Conservation (phyloP, 2,329 filamentous ascomycete species). For the Microascus cirrosus region DNA sequence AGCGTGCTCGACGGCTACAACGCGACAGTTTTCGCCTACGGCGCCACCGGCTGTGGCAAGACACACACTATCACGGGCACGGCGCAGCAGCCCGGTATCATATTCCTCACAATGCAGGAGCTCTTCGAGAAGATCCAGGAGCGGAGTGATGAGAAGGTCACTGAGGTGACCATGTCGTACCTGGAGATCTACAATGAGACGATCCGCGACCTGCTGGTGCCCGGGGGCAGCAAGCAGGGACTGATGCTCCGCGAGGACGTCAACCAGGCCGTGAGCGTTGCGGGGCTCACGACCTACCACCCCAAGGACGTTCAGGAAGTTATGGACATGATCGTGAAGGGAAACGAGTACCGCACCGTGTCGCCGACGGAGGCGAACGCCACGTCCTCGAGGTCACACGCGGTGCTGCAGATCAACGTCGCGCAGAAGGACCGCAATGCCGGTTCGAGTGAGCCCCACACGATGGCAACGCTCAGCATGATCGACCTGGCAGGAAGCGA, state of each 20-base stretch:
- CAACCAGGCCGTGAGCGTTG: slow-evolving; percentile 83
- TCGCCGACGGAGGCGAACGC: slow-evolving; percentile 96
- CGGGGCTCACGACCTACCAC: slow-evolving; percentile 81
- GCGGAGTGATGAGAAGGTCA: slow-evolving; percentile 71
- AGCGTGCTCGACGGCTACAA: slow-evolving; percentile 97
- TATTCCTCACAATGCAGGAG: slow-evolving; percentile 98
- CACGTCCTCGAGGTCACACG: slow-evolving; percentile 92
- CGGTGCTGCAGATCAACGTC: slow-evolving; percentile 93
- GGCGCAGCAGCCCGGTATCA: slow-evolving; percentile 85
- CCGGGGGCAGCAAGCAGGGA: slow-evolving; percentile 68
- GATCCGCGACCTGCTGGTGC: slow-evolving; percentile 87
- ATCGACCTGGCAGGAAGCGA: slow-evolving; percentile 96
- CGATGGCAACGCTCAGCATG: slow-evolving; percentile 95
- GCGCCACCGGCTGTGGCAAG: slow-evolving; percentile 95
- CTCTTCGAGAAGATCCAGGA: slow-evolving; percentile 94
- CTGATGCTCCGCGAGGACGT: slow-evolving; percentile 91
- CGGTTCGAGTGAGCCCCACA: slow-evolving; percentile 84
- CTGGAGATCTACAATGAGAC: slow-evolving; percentile 99
- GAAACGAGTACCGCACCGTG: slow-evolving; percentile 90
- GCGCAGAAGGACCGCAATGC: slow-evolving; percentile 91
- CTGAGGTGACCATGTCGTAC: slow-evolving; percentile 87
- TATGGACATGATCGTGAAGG: slow-evolving; percentile 97
- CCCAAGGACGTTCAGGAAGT: slow-evolving; percentile 89
- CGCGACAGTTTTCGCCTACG: slow-evolving; percentile 96
- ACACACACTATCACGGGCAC: slow-evolving; percentile 96